phyloP scores from a whole-genome alignment of 805 yeast species.

The Wickerhamomyces sydowiorum region DNA sequence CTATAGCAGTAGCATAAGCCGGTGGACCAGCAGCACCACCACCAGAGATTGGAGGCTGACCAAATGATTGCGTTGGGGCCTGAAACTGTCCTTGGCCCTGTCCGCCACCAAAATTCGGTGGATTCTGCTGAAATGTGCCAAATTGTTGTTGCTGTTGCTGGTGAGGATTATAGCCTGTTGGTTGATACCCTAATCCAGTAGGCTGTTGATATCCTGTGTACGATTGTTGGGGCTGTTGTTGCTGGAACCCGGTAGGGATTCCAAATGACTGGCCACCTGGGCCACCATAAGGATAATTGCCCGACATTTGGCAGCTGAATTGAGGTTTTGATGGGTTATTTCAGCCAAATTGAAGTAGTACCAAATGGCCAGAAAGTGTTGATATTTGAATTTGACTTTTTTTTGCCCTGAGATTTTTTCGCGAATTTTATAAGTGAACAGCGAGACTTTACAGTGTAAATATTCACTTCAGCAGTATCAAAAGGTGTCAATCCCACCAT shows the following conservation, averaged over 20 bases:
- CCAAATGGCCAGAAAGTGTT: too few species aligned
- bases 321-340: too few species aligned
- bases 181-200: neutral
- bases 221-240: conserved; percentile 10
- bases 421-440: too few species aligned
- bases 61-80: too few species aligned
- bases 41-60: neutral
- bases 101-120: neutral
- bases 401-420: too few species aligned
- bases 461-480: too few species aligned
- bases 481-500: too few species aligned
- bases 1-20: conserved; percentile 2
- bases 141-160: neutral
- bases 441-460: too few species aligned
- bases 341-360: too few species aligned
- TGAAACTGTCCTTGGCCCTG: too few species aligned
- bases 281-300: neutral
- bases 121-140: neutral
- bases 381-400: too few species aligned
- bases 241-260: conserved; percentile 3
- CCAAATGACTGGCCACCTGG: neutral
- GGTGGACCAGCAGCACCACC: neutral
- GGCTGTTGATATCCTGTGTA: neutral
- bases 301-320: too few species aligned
- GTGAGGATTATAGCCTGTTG: neutral